A percentile compares a stretch with the other conserved stretches of the same genome.
These are phyloP conservation scores for Scutellaria minor DNA, from an alignment of 257 asterid genomes.

Conservation along the genomic window DNA sequence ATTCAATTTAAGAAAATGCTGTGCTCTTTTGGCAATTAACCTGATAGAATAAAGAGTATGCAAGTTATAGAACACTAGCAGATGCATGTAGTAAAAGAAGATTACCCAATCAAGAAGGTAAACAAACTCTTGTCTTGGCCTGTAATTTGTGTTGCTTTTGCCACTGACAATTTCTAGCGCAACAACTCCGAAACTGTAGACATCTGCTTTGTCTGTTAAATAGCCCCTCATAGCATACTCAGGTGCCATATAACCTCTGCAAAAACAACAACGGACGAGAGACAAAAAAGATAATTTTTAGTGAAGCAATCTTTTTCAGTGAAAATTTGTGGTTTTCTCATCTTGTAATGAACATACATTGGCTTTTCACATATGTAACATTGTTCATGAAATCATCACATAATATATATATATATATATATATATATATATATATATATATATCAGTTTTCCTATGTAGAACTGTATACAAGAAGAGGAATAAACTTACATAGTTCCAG, in stretches of 20 bases:
- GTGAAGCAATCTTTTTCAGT: too few relatives aligned
- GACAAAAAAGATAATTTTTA: neutral
- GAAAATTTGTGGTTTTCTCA: too few relatives aligned
- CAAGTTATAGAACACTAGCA: too few relatives aligned
- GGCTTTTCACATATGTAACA: too few relatives aligned
- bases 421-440: too few relatives aligned
- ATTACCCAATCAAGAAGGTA: constrained; percentile 81
- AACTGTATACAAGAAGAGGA: neutral
- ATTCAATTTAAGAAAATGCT: too few relatives aligned
- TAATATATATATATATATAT: neutral
- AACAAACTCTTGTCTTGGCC: constrained; percentile 70
- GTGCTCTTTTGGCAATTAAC: too few relatives aligned
- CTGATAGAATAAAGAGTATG: too few relatives aligned
- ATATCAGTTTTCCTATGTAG: neutral
- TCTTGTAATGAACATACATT: too few relatives aligned
- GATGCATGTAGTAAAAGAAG: neutral
- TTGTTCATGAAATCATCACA: neutral
- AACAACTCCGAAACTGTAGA: constrained; percentile 76
- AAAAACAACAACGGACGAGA: neutral
- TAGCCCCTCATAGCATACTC: constrained; percentile 82
- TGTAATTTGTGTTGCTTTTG: constrained; percentile 59
- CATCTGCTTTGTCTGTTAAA: constrained; percentile 80
- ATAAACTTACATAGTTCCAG: constrained; percentile 71
- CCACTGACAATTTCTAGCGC: constrained; percentile 74
- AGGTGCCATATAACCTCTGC: constrained; percentile 85